Conservation (phyloP, 495 filamentous ascomycete genomes). For the Mytilinidion resinicola region DNA sequence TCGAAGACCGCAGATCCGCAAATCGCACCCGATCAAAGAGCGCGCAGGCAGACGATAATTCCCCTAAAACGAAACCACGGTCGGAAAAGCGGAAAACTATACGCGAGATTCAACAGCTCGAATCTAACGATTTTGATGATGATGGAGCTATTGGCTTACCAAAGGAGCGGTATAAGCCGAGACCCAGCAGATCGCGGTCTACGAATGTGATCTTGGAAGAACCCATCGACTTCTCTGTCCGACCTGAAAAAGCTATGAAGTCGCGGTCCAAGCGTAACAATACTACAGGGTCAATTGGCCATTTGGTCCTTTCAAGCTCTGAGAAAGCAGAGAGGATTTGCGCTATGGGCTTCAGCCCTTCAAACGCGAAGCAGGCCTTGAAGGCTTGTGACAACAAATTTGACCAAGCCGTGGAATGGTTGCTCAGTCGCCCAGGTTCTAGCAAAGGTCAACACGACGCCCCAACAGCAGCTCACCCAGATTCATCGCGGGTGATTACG, state of each 20-base stretch:
- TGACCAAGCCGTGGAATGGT: slow-evolving; percentile 12
- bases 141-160: slow-evolving; percentile 26
- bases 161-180: slow-evolving; percentile 33
- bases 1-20: no score
- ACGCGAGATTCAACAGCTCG: no score
- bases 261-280: slow-evolving; percentile 27
- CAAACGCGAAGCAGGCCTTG: slow-evolving; percentile 14
- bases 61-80: no score
- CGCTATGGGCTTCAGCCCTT: slow-evolving; percentile 26
- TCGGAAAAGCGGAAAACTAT: no score
- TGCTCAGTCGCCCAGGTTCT: background rate
- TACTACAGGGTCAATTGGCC: slow-evolving; percentile 3
- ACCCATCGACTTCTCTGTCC: slow-evolving; percentile 27
- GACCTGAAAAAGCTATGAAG: slow-evolving; percentile 30
- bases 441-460: background rate
- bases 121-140: slow-evolving; percentile 9
- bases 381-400: slow-evolving; percentile 9
- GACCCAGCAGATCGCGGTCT: slow-evolving; percentile 36
- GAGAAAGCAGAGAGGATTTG: slow-evolving; percentile 22
- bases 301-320: background rate
- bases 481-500: background rate
- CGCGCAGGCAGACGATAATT: no score
- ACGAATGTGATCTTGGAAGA: slow-evolving; percentile 17
- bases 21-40: no score
- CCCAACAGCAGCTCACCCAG: no score